Base-by-base conservation (phyloP, 345 rosid genomes). In the Lumnitzera racemosa region DNA sequence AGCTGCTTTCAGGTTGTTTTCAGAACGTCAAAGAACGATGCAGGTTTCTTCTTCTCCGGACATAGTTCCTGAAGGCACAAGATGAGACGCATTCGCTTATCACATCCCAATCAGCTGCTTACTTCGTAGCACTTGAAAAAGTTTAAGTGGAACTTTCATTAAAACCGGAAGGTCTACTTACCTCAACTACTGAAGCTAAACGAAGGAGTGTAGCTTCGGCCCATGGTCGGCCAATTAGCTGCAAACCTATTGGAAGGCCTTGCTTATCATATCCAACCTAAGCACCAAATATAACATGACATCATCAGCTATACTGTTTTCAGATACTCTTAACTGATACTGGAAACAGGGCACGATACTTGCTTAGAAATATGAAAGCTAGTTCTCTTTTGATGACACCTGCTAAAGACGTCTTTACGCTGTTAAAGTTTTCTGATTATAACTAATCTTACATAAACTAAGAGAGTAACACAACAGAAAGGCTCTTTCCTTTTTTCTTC, bases 201-300 rank as follows among this genome's bases (percentile, higher is more conserved):
- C 72, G 83, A 56, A 90, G 68, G 55, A 87, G 47, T 46, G 92
- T 77, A 59, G 92, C 95, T 74, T 90, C 97, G 10, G 79, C 87
- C 97, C 96, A 87, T 48, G 97, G 96, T 12, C 82, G 82, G 25
- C 96, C 89, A 25, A 90, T 83, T 50, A 85, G 76, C 59, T 90
- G 96, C 67, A 90, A 63, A 59, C 97, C 97, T 29, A 90, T 82
- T 2, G 96, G 96, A 65, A 87, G 92, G 58, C 96, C 96, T 69
- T 83, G 80, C 70, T 87, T 87, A 73, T 87, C 96, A 72, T 87
- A 85, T 36, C 97, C 96, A 51, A 90, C 73, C 96, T 90, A 79
- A 64, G 55, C 16, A 50, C 53, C 59, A 47, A 48, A 16, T 47
- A 7, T 43, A 43, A 65, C 55, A 43, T 16, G 20, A 49, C 2